Evolutionary conservation across 2,329 filamentous ascomycete genomes (phyloP), one percentile per base, ranked within the genome.

Genomic region (Fusarium sp.): DNA sequence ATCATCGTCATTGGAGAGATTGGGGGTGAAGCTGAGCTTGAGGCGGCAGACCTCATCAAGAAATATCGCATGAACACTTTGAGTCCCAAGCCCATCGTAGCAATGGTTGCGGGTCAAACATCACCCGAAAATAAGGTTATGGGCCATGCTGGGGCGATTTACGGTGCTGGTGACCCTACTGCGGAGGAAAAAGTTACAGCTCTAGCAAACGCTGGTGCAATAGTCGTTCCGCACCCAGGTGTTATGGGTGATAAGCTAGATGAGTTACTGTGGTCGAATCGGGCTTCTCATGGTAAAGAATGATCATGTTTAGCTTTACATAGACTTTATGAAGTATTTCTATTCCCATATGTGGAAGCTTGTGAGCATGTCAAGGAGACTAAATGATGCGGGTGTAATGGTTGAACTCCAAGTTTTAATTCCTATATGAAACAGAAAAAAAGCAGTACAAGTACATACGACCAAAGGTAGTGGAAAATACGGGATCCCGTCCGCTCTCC

Each of bases 1-100:
- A 91, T 93, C 30, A 88, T 93, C 15, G 78, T 93, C 15, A 88
- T 92, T 23, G 91, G 91, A 6, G 91, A 93, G 75, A 85, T 93
- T 61, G 91, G 91, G 12, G 91, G 91, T 1, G 86, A 85, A 18
- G 87, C 89, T 4, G 91, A 93, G 76, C 83, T 91, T 38, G 86
- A 89, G 72, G 91, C 91, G 13, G 92, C 91, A 1, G 88, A 91
- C 18, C 89, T 90, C 82, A 92, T 93, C 63, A 82, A 78, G 51
- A 85, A 89, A n/a, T 92, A 93, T 74, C 83, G 81, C 0, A 26
- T 11, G 12, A 83, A 80, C 55, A 82, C 87, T 9, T 69, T 80
- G 8, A 85, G 88, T 51, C 89, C 90, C 0, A 93, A 93, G 83
- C 89, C 83, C 59, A 83, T 80, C 28, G 61, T 92, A 73, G 89